phyloP scores from a whole-genome alignment of 2,329 filamentous ascomycete species.

The Aspergillus neotritici region DNA sequence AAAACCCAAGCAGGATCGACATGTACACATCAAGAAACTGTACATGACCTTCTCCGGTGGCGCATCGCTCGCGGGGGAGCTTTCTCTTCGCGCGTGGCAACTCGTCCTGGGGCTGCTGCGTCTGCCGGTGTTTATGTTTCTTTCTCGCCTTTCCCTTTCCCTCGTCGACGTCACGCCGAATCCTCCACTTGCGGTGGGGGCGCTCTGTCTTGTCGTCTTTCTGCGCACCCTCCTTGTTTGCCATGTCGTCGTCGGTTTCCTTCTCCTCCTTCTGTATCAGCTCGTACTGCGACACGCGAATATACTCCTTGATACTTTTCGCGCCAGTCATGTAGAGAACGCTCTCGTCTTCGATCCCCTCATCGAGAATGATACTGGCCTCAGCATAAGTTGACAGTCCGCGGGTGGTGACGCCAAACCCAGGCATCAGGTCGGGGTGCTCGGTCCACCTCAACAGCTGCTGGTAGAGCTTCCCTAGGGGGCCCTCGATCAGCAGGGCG shows the following conservation, averaged over 20 bases:
- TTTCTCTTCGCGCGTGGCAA: too few species aligned
- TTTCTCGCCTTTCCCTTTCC: too few species aligned
- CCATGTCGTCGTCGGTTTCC: neutral
- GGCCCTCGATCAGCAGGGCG: slow-evolving; percentile 10
- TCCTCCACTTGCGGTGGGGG: too few species aligned
- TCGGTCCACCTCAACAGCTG: slow-evolving; percentile 6
- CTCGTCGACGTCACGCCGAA: too few species aligned
- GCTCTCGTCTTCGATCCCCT: neutral
- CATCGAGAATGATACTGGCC: neutral
- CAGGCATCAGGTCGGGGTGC: slow-evolving; percentile 6
- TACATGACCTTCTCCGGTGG: too few species aligned
- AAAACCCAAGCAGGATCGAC: too few species aligned
- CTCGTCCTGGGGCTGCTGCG: too few species aligned
- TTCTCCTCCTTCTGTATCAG: neutral
- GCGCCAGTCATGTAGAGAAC: slow-evolving; percentile 17
- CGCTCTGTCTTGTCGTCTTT: too few species aligned
- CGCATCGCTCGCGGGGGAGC: too few species aligned
- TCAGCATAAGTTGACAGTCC: slow-evolving; percentile 11
- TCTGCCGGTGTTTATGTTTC: too few species aligned
- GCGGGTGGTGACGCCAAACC: slow-evolving; percentile 12
- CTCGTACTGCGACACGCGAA: slow-evolving; percentile 9
- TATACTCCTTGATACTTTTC: slow-evolving; percentile 7
- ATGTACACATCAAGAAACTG: too few species aligned
- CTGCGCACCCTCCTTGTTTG: too few species aligned
- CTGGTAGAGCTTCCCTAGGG: slow-evolving; percentile 3